Evolutionary conservation across 768 basidiomycete genomes (phyloP), one percentile per base, ranked within the genome.

Genomic region (Xerocomellus amylosporus): DNA sequence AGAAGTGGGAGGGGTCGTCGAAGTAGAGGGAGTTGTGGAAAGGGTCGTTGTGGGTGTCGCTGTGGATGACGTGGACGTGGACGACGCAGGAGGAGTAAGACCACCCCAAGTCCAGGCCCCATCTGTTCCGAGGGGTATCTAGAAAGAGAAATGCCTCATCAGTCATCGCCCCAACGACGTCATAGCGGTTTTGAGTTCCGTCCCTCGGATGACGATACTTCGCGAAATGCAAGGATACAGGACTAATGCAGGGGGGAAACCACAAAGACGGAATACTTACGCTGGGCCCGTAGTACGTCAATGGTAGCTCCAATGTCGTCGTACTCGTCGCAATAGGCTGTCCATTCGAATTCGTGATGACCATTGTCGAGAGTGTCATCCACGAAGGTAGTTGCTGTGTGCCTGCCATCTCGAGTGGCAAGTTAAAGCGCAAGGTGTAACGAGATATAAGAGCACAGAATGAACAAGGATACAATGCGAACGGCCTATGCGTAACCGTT

Each of bases 201-300:
- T 37, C 13, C 40, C n/a, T 45, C 33, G 28, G 33, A 54, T 34
- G 40, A 50, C 19, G 14, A 19, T 8, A 15, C 15, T 43, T 48
- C 56, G 13, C 2, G 44, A 28, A 33, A 38, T 33, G 20, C 33
- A 30, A 58, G 19, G n/a, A 20, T 12, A 26, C 22, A 2, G 36
- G 31, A 5, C 10, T 22, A 15, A 17, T 41, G 43, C 8, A 49
- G 26, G 20, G 31, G 12, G 12, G 47, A 53, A 7, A 45, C 19
- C 12, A 49, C 20, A 31, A 20, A 37, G 33, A 53, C 19, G 6
- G 34, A 49, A 15, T 13, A 81, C 88, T 80, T 66, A 91, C 89
- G 68, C 85, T 85, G 49, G 90, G 88, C 30, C 90, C 90, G 60
- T 81, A 90, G 71, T 92, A 93, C 0, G 90, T 91, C 60, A 90